Evolutionary conservation across 495 filamentous ascomycete genomes (phyloP), one percentile per base, ranked within the genome.

Genomic region (Staphylotrichum longicolle): DNA sequence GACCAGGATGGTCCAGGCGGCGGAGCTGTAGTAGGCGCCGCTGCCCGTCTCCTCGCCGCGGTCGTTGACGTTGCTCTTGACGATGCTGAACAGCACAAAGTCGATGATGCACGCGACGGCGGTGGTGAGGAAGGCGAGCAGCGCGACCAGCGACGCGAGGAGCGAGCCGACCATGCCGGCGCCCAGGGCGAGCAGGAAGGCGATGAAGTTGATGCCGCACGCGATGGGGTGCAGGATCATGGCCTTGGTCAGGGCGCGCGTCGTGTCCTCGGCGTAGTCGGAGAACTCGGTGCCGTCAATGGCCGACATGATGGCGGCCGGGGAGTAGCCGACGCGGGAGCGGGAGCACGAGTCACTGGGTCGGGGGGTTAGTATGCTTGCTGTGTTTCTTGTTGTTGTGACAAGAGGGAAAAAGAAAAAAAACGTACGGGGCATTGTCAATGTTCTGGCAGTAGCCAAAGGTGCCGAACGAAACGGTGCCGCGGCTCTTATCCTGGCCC

Each of bases 151-250:
- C 0, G 78, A 71, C 0, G 80, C 83, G 5, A 82, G 68, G 10
- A 86, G 60, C 11, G 78, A 78, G 34, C 82, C 84, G 52, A 82
- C 68, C 48, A 83, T 49, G 41, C 84, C 83, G 33, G 82, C 73
- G 65, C 82, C 80, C 64, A 82, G 70, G 7, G 77, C 74, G 54
- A 83, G 68, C 30, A 83, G 57, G 76, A 86, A 86, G 57, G 84
- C 78, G 69, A 86, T 79, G 74, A 86, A 85, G 60, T 78, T 74
- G 14, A 86, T 61, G 20, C 74, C 83, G 55, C 77, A 80, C 5
- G 80, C 83, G 70, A 87, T 76, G 9, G 84, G 84, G 72, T 87
- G 84, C 52, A 87, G 76, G 56, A 87, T 65, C 80, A 87, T 81
- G 53, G 80, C 82, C 54, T 72, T 75, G 14, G 84, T 86, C 6